A percentile compares a stretch with the other conserved stretches of the same genome.
These are phyloP conservation scores for Thielaviopsis musarum DNA, from an alignment of 2,329 filamentous ascomycete genomes.

Conservation along the genomic window DNA sequence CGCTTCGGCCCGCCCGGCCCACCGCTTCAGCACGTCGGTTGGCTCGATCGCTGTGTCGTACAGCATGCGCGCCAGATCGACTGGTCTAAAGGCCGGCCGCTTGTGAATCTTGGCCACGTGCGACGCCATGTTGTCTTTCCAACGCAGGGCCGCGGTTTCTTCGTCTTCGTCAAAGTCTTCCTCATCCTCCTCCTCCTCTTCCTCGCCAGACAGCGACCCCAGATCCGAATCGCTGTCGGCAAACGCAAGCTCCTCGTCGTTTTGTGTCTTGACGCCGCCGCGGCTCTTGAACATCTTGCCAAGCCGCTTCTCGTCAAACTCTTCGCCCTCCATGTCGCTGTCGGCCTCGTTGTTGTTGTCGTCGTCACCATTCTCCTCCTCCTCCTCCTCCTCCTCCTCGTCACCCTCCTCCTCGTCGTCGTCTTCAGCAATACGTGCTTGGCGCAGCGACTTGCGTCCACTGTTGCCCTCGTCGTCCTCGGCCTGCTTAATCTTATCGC, in stretches of 20 bases:
- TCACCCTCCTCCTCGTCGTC: slow-evolving; percentile 43
- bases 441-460: slow-evolving; percentile 42
- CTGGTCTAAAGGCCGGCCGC: slow-evolving; percentile 56
- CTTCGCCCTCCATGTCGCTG: slow-evolving; percentile 34
- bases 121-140: slow-evolving; percentile 76
- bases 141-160: slow-evolving; percentile 56
- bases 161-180: slow-evolving; percentile 44
- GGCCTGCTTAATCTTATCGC: slow-evolving; percentile 46
- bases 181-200: slow-evolving; percentile 26
- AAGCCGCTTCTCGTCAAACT: slow-evolving; percentile 42
- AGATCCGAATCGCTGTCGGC: slow-evolving; percentile 95
- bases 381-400: slow-evolving; percentile 21
- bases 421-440: slow-evolving; percentile 39
- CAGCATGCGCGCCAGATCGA: slow-evolving; percentile 72
- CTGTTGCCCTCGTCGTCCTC: slow-evolving; percentile 32
- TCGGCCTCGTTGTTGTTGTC: slow-evolving; percentile 30
- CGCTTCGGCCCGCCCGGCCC: slow-evolving; percentile 51
- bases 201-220: slow-evolving; percentile 57
- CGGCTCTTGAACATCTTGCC: slow-evolving; percentile 43
- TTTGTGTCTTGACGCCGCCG: slow-evolving; percentile 28
- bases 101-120: slow-evolving; percentile 58
- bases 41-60: slow-evolving; percentile 71
- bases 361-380: slow-evolving; percentile 25
- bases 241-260: slow-evolving; percentile 64
- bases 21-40: slow-evolving; percentile 57